Base-by-base conservation (phyloP, 2,329 filamentous ascomycete genomes). In the Trichoderma simmonsii region DNA sequence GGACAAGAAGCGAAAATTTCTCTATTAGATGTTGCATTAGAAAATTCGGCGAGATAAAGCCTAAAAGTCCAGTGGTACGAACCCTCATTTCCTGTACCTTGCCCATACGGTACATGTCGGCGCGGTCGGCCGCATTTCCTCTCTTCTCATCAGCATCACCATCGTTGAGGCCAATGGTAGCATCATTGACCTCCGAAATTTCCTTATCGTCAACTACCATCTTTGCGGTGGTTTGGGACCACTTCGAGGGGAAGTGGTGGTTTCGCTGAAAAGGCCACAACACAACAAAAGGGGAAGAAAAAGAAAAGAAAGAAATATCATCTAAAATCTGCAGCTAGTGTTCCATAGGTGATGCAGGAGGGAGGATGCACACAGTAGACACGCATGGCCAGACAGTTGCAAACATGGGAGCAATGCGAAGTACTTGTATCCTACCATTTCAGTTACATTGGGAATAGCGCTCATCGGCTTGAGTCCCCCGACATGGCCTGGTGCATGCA, bases 31-130 rank as follows among this genome's bases (percentile, higher is more conserved):
- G 30, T n/a, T 14, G 15, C 21, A 3, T 34, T 18, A 66, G 15
- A 34, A 54, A 21, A 24, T 21, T n/a, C 18, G 6, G 2, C 24
- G n/a, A 24, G 12, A 6, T 4, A 11, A n/a, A n/a, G 7, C 3
- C 5, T 21, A n/a, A n/a, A 15, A 39, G 7, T 9, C 18, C 28
- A 39, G 9, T 14, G 8, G 21, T 24, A 66, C 64, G 30, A 66
- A 66, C 64, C 14, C 48, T 66, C 64, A 66, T 57, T 66, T 66
- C 64, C 4, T 66, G 64, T 6, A 36, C 21, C 1, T 66, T 66
- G 21, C 64, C 64, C 64, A 66, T 66, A 5, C 64, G 64, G 64
- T 66, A 66, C 64, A 66, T 66, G 32, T 66, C 64, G 14, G 64
- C 64, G 30, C 64, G 64, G 11, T 66, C 64, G 24, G 30, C 64